A percentile compares a stretch with the other conserved stretches of the same genome.
Evolutionary conservation across 352 stramenopile genomes (phyloP).

Genomic region (Phytophthora lateralis): DNA sequence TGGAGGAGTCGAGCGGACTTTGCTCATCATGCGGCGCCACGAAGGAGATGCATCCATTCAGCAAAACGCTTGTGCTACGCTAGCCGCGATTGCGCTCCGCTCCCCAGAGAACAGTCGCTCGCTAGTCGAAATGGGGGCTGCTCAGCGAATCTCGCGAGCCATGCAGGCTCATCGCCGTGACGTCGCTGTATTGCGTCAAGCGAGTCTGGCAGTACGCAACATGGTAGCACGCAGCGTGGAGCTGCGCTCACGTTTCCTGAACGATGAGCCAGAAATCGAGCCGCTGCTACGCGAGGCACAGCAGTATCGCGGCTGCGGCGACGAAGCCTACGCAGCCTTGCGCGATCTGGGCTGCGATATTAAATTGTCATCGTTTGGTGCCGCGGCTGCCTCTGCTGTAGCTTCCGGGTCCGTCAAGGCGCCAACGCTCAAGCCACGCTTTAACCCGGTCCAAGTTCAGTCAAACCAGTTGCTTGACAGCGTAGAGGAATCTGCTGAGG

Average conservation of each 20-base stretch:
- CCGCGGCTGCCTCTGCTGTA: conserved; percentile 17
- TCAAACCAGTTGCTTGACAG: conserved; percentile 59
- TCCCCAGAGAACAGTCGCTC: conserved; percentile 64
- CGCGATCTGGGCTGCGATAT: conserved; percentile 78
- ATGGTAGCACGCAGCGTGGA: conserved; percentile 71
- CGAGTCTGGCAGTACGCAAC: conserved; percentile 81
- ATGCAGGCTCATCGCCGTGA: conserved; percentile 59
- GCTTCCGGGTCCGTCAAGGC: conserved; percentile 27
- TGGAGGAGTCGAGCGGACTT: conserved; percentile 52
- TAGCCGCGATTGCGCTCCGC: conserved; percentile 72
- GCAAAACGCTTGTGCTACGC: conserved; percentile 73
- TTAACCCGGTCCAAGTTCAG: conserved; percentile 71
- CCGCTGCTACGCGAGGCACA: conserved; percentile 65
- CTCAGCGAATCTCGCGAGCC: conserved; percentile 51
- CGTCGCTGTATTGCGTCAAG: conserved; percentile 64
- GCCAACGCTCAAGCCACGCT: conserved; percentile 38
- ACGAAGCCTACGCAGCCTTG: conserved; percentile 80
- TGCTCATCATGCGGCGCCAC: conserved; percentile 65
- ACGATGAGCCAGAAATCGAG: conserved; percentile 72
- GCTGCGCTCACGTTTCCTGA: conserved; percentile 60
- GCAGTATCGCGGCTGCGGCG: conserved; percentile 65
- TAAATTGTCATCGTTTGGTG: conserved; percentile 63
- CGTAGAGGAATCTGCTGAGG: conserved; percentile 58
- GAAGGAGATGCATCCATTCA: conserved; percentile 58
- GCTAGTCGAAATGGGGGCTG: conserved; percentile 58